Evolutionary conservation across 1,284 basidiomycete genomes (phyloP), one percentile per base, ranked within the genome.

Genomic region (Cystobasidium pallidum): DNA sequence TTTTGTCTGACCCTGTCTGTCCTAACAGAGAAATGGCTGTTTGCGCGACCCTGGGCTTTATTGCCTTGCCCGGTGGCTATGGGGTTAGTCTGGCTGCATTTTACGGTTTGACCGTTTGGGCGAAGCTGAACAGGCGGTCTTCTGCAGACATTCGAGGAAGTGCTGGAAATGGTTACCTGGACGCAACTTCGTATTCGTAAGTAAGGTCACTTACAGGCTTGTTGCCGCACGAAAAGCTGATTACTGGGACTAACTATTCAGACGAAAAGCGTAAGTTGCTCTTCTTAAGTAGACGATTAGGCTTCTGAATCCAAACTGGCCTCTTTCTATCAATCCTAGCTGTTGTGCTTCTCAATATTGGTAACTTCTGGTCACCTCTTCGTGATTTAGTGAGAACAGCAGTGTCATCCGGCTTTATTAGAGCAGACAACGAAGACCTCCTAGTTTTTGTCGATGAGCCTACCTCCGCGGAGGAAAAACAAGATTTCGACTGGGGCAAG

Each of bases 161-260:
- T 73, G n/a, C 72, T 80, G 68, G 79, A 80, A 66, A 80, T 80
- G 79, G 75, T 80, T 54, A 80, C 79, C 32, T 80, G 79, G 79
- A 78, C 75, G 8, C 79, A 80, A 70, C 68, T 80, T 28, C 78
- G 78, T 15, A 78, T 80, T 45, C 79, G 62, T 64, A 28, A 64
- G 62, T 28, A n/a, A 15, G 2, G 7, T 6, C 36, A 6, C 13
- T 39, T 39, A 39, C 13, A 39, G 6, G 36, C 6, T 39, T 39
- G 6, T 13, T 7, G 36, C 36, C 36, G 36, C 36, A 39, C 13
- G 7, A 39, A n/a, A 39, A 39, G 36, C 36, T 39, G 36, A 39
- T 39, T 7, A 13, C 6, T 13, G 7, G 36, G 7, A 7, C 36
- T 51, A 19, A 8, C 3, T 17, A 1, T 4, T n/a, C 47, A 64